phyloP scores from a whole-genome alignment of 192 early-diverging fungal species.

The Pilaira anomala region DNA sequence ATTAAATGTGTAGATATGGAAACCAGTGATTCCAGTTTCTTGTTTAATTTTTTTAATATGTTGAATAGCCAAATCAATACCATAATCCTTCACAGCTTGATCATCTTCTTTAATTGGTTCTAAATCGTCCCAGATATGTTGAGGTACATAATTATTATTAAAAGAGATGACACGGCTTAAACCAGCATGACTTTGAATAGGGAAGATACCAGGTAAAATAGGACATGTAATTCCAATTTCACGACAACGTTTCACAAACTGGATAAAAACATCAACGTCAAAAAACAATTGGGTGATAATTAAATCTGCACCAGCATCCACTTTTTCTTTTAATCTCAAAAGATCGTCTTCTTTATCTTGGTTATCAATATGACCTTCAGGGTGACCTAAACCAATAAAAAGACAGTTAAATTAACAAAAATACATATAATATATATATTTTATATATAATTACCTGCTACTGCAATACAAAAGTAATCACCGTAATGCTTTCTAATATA shows the following conservation, averaged over 20 bases:
- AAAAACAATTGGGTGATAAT: constrained; percentile 96
- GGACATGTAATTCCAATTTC: constrained; percentile 74
- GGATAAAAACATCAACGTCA: constrained; percentile 83
- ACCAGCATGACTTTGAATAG: constrained; percentile 90
- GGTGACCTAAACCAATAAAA: constrained; percentile 53
- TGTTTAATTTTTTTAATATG: constrained; percentile 45
- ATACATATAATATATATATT: not conserved
- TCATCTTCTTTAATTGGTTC: constrained; percentile 99
- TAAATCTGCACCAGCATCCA: constrained; percentile 89
- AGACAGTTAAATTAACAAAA: not conserved
- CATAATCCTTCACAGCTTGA: constrained; percentile 92
- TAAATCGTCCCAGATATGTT: constrained; percentile 76
- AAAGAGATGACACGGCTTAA: constrained; percentile 91
- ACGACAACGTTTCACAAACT: constrained; percentile 75
- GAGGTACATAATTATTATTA: constrained; percentile 84
- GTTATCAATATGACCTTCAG: constrained; percentile 89
- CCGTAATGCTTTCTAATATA: constrained; percentile 90
- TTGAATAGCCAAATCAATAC: constrained; percentile 80
- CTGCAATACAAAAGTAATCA: constrained; percentile 94
- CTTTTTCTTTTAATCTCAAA: constrained; percentile 77
- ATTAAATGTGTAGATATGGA: constrained; percentile 98
- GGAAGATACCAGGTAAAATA: constrained; percentile 96
- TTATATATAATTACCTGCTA: constrained; percentile 65
- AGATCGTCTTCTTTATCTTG: constrained; percentile 75
- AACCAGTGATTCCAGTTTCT: constrained; percentile 66